Base-by-base conservation (phyloP, 371 early-diverging fungal genomes). In the Mortierella sp. region DNA sequence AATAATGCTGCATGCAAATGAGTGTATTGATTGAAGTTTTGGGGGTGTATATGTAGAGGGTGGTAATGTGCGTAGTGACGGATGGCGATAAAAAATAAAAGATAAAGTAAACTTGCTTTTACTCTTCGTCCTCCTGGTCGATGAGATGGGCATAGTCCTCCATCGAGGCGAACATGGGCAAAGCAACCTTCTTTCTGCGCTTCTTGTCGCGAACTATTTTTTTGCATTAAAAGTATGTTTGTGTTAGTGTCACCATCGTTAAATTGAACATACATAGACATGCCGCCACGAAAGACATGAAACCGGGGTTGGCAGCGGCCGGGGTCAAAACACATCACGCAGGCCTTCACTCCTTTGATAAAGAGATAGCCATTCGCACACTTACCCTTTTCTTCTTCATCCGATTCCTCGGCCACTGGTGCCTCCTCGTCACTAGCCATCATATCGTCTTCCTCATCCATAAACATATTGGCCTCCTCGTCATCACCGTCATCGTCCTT, bases 81-180 rank as follows among this genome's bases (percentile, higher is more conserved):
- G 58, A 57, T 38, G 28, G 26, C 13, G 26, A 26, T 57, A 11
- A n/a, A 9, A n/a, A 26, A 24, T 26, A 28, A 10, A 48, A 48
- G n/a, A 21, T 7, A 63, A 19, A 34, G 19, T 34, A 34, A 21
- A 14, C 10, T 5, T 52, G 24, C 26, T 38, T 77, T 68, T 80
- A 88, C 68, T 84, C 84, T 76, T 88, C 89, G 26, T 91, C 88
- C 72, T 90, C 84, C 44, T 89, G 87, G 52, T 93, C 92, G 70
- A 93, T 88, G 52, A 93, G 87, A 76, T 90, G 88, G 1, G 94
- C 95, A 86, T 95, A 95, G 74, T 95, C 95, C 77, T 95, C 95
- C 81, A 90, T 92, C 31, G 94, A 92, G 26, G 93, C 95, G 83
- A 95, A 93, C 55, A 93, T 91, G 45, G 95, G 95, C 81, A 95